These are phyloP conservation scores for Gossypium herbaceum DNA, from an alignment of 345 rosid genomes.

Conservation along the genomic window DNA sequence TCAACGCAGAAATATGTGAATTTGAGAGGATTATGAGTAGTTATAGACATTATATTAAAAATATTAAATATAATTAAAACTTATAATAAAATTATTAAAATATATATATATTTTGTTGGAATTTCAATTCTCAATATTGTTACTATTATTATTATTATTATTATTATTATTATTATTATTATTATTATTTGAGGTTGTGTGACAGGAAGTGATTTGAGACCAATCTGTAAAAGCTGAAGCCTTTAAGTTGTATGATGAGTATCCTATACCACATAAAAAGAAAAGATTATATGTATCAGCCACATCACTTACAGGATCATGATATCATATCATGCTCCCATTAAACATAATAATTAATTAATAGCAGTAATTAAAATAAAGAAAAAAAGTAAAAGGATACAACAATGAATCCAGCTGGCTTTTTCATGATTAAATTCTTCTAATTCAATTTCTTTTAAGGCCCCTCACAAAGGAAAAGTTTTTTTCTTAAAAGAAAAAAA, in stretches of 20 bases:
- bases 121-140: too few species aligned
- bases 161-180: too few species aligned
- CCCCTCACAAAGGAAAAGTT: neutral
- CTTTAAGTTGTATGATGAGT: neutral
- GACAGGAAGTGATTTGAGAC: neutral
- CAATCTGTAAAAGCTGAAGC: neutral
- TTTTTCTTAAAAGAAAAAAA: too few species aligned
- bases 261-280: neutral
- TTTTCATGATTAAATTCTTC: conserved; percentile 1
- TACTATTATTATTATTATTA: too few species aligned
- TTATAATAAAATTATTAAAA: too few species aligned
- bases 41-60: too few species aligned
- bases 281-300: neutral
- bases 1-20: rapidly evolving
- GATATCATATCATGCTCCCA: neutral
- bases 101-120: too few species aligned
- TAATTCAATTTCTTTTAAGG: neutral
- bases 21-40: too few species aligned
- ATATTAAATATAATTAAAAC: too few species aligned
- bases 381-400: neutral
- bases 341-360: neutral
- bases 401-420: conserved; percentile 1
- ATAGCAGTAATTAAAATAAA: neutral
- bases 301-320: neutral
- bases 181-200: neutral